Base-by-base conservation (phyloP, 83 land plant species). In the Picea mariana region DNA sequence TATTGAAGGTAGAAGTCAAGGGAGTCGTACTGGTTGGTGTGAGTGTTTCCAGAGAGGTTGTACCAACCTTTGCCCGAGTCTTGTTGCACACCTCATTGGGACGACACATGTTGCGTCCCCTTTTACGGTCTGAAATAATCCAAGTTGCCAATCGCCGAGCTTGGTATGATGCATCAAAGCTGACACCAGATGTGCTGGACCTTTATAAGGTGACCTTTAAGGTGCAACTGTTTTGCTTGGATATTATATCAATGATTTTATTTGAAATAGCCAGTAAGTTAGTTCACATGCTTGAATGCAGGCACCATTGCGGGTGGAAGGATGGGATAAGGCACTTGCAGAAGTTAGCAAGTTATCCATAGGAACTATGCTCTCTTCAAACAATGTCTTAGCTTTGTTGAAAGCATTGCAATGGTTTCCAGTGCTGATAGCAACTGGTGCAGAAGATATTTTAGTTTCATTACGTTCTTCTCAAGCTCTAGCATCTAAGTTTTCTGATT, bases 141-240 rank as follows among this genome's bases (percentile, higher is more conserved):
- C 88, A 88, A 64, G 90, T 86, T n/a, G 81, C 86, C 18, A 88
- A 88, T 62, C 88, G 88, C 71, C 89, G 89, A n/a, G 88, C 90
- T 27, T 88, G 90, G 90, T 85, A 86, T 86, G 89, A 88, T 76
- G 88, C 89, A 49, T 83, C 89, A 20, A 88, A 88, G 59, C 67
- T 88, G 3, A 88, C 90, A 59, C 24, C 90, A 16, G 90, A 86
- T 68, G 82, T 88, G 27, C 77, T 88, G 68, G 89, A 88, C 66
- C 88, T 88, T 40, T 88, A 88, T 58, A 88, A 86, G 85, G 90
- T 88, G 9, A 27, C 59, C 49, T 5, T 75, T 4, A 27, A 13
- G 21, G 58, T 26, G 16, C 18, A 23, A 76, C 58, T 12, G 3
- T 24, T 76, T 23, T 76, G 17, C 26, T 12, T 55, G 17, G 61